Evolutionary conservation across 345 rosid species (phyloP).

Genomic region (Streptanthus diversifolius): DNA sequence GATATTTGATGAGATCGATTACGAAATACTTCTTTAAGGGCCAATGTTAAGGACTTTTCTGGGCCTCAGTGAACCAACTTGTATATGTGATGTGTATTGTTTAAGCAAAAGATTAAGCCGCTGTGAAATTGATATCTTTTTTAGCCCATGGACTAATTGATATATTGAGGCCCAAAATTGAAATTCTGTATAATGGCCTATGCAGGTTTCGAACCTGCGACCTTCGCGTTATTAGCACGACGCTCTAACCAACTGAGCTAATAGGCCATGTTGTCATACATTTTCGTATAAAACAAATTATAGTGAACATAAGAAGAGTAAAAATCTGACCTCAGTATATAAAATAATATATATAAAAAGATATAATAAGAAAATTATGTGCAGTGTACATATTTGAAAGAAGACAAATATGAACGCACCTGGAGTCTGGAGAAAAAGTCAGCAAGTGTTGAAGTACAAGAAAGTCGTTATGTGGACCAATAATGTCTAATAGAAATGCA

Average conservation of each 20-base stretch:
- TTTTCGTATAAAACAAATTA: too few relatives aligned
- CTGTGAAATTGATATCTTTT: not conserved
- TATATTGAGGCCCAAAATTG: not conserved
- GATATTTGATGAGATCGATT: too few relatives aligned
- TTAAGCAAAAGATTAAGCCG: not conserved
- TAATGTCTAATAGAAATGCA: slow-evolving; percentile 6
- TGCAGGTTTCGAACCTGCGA: slow-evolving; percentile 33
- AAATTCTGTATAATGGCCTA: not conserved
- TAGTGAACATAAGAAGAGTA: too few relatives aligned
- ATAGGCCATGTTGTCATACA: too few relatives aligned
- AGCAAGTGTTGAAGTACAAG: slow-evolving; percentile 20
- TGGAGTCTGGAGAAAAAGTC: slow-evolving; percentile 9
- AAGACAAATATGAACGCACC: slow-evolving; percentile 2
- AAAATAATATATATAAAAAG: not conserved
- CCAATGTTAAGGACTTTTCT: not conserved
- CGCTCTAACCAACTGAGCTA: slow-evolving; percentile 73
- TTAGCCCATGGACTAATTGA: not conserved
- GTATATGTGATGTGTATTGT: not conserved
- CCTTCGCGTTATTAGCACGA: slow-evolving; percentile 97
- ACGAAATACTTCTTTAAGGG: too few relatives aligned
- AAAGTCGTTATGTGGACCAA: slow-evolving; percentile 23
- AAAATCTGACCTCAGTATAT: too few relatives aligned
- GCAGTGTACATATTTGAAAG: slow-evolving; percentile 7
- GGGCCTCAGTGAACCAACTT: not conserved
- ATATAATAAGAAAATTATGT: not conserved